A percentile compares a stretch with the other conserved stretches of the same genome.
These are phyloP conservation scores for Sphaerulina vaccinii DNA, from an alignment of 2,329 filamentous ascomycete genomes.

Conservation along the genomic window DNA sequence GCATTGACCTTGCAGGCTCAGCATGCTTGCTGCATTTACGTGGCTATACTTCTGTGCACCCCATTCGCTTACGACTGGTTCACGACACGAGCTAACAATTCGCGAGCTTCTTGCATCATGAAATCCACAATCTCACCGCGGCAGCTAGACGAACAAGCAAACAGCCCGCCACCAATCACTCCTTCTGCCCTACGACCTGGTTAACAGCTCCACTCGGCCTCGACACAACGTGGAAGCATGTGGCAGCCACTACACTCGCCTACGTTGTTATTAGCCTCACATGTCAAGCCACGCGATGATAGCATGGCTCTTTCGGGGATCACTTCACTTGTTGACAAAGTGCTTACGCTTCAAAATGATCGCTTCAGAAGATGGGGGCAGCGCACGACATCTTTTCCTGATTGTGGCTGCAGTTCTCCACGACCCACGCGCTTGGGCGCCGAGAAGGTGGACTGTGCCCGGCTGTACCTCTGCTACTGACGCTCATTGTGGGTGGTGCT, in stretches of 20 bases:
- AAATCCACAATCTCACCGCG: background rate
- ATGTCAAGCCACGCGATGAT: background rate
- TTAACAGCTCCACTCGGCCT: background rate
- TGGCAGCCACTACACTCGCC: constrained; percentile 6
- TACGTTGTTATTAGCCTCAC: background rate
- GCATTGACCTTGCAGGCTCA: background rate
- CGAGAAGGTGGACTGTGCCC: constrained; percentile 1
- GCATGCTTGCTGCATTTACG: background rate
- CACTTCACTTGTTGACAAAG: background rate
- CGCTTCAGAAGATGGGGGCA: background rate
- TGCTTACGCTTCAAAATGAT: background rate
- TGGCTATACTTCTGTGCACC: background rate
- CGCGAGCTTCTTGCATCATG: background rate
- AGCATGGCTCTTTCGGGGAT: constrained; percentile 3
- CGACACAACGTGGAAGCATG: constrained; percentile 5
- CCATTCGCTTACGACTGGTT: background rate
- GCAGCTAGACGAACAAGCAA: constrained; percentile 1
- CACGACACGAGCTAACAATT: background rate
- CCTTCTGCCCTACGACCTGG: background rate
- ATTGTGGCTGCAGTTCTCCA: constrained; percentile 12
- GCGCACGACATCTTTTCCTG: constrained; percentile 1
- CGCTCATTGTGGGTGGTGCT: constrained; percentile 2
- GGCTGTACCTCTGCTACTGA: constrained; percentile 7
- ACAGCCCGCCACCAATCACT: background rate
- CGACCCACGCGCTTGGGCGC: background rate